Percentiles rank a stretch among this genome's conserved stretches.
Conservation (phyloP, 169 alveolate genomes). For the Plasmodium vinckei region DNA sequence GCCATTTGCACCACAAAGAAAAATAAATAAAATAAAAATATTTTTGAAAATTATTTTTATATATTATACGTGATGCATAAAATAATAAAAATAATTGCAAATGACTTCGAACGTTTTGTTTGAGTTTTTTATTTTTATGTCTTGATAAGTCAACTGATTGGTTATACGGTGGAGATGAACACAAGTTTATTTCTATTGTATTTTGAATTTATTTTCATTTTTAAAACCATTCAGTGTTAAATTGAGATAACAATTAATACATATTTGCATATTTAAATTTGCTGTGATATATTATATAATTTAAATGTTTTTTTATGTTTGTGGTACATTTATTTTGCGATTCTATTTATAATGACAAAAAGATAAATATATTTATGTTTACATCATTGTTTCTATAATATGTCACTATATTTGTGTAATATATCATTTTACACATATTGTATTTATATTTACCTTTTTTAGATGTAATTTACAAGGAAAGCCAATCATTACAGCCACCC, state of each 20-base stretch:
- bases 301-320: background rate
- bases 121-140: slow-evolving; percentile 33
- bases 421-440: background rate
- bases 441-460: background rate
- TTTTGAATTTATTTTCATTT: slow-evolving; percentile 19
- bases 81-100: slow-evolving; percentile 23
- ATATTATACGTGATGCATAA: slow-evolving; percentile 50
- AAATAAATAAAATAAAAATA: background rate
- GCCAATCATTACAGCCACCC: slow-evolving; percentile 99
- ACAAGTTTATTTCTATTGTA: slow-evolving; percentile 9
- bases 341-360: no score
- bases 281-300: background rate
- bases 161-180: slow-evolving; percentile 7
- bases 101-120: slow-evolving; percentile 59
- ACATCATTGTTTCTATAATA: no score
- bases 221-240: slow-evolving; percentile 63
- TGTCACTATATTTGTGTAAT: background rate
- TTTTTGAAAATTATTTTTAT: slow-evolving; percentile 27
- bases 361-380: no score
- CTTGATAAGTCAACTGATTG: slow-evolving; percentile 72
- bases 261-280: background rate
- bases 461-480: slow-evolving; percentile 95
- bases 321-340: background rate
- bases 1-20: slow-evolving; percentile 41
- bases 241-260: slow-evolving; percentile 42